phyloP scores from a whole-genome alignment of 345 rosid genomes.

The Durio zibethinus region DNA sequence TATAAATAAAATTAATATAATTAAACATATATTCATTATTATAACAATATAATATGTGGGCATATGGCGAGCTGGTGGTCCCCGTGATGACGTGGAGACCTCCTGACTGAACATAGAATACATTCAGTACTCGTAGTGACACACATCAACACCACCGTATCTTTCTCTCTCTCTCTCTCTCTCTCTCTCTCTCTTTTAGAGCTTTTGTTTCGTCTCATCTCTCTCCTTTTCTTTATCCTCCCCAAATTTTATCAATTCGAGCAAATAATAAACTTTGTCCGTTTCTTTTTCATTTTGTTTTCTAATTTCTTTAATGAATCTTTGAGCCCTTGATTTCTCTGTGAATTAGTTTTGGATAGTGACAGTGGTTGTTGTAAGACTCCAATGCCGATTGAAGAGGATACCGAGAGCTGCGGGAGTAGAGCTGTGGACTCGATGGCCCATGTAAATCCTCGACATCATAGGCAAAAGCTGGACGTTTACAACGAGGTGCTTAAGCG shows the following conservation, averaged over 20 bases:
- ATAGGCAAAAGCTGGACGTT: conserved; percentile 80
- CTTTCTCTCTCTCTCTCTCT: background rate
- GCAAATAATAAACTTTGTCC: conserved; percentile 10
- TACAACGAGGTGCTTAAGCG: conserved; percentile 74
- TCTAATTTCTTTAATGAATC: background rate
- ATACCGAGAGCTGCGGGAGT: conserved; percentile 87
- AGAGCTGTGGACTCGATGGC: conserved; percentile 55
- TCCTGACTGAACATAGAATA: background rate
- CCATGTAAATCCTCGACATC: conserved; percentile 59
- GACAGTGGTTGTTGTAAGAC: background rate
- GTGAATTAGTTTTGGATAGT: background rate
- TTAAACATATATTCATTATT: too few species aligned
- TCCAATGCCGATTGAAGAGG: conserved; percentile 82
- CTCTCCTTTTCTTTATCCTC: background rate
- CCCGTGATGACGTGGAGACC: background rate
- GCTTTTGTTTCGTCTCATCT: conserved; percentile 7
- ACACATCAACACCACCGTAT: background rate
- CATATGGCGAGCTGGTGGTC: background rate
- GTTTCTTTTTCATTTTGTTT: conserved; percentile 20
- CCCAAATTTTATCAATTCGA: conserved; percentile 13
- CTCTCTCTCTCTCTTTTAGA: background rate
- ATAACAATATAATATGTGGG: too few species aligned
- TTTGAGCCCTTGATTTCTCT: background rate
- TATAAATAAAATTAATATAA: too few species aligned
- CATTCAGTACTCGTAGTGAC: background rate